Percentiles rank a stretch among this genome's conserved stretches.
Conservation (phyloP, 1,284 basidiomycete genomes). For the Rugosomyces carneus region DNA sequence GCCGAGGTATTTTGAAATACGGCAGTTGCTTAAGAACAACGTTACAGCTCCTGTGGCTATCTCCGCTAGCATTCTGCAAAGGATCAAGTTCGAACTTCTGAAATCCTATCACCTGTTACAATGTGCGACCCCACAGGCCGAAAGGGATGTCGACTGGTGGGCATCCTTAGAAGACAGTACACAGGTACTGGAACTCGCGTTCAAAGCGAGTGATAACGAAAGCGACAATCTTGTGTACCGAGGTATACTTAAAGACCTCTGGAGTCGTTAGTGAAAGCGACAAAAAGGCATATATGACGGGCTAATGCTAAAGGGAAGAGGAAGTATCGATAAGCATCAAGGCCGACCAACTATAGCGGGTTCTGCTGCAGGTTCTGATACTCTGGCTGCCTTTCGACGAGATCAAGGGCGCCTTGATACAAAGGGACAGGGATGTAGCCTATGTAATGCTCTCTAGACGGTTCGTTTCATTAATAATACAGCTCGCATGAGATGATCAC, state of each 20-base stretch:
- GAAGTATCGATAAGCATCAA: neutral
- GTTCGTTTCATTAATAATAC: slow-evolving; percentile 4
- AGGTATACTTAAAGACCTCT: slow-evolving; percentile 7
- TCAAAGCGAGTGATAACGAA: slow-evolving; percentile 14
- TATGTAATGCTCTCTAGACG: slow-evolving; percentile 44
- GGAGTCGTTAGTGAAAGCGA: neutral
- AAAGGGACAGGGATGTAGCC: slow-evolving; percentile 48
- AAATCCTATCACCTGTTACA: slow-evolving; percentile 42
- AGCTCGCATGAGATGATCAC: slow-evolving; percentile 1
- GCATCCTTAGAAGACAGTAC: slow-evolving; percentile 27
- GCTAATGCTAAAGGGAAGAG: neutral
- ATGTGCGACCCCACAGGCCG: slow-evolving; percentile 21
- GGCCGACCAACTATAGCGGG: neutral
- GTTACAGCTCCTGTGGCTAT: slow-evolving; percentile 7
- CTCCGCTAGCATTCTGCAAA: slow-evolving; percentile 14
- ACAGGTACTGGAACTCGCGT: slow-evolving; percentile 28
- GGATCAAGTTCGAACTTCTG: slow-evolving; percentile 44
- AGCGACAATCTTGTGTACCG: slow-evolving; percentile 4
- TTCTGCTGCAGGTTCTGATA: neutral
- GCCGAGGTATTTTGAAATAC: slow-evolving; percentile 29
- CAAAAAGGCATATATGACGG: neutral
- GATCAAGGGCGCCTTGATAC: slow-evolving; percentile 32
- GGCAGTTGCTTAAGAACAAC: slow-evolving; percentile 25
- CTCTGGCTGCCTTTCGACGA: neutral
- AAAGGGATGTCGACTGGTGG: slow-evolving; percentile 43